A percentile compares a stretch with the other conserved stretches of the same genome.
phyloP scores from a whole-genome alignment of 83 land plant species.

The Picea engelmannii region DNA sequence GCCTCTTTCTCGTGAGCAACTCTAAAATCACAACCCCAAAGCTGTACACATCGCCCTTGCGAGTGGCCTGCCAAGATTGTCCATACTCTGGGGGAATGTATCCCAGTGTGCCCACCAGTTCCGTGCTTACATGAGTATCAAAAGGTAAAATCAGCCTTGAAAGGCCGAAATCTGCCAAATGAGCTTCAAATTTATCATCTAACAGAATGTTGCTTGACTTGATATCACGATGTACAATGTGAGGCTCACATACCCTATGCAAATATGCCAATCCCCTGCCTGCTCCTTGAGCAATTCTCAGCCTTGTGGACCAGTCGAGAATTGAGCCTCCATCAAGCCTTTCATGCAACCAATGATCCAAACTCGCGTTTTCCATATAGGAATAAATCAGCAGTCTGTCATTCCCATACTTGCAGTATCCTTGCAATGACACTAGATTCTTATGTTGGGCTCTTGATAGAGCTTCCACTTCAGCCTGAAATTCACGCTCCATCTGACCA shows the following conservation, averaged over 20 bases:
- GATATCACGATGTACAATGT: constrained; percentile 69
- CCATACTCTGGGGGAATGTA: constrained; percentile 80
- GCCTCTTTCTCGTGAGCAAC: no score
- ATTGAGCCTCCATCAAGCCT: constrained; percentile 39
- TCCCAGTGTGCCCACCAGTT: constrained; percentile 79
- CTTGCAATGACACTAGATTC: constrained; percentile 70
- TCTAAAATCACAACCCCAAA: no score
- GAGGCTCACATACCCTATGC: constrained; percentile 63
- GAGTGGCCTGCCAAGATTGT: constrained; percentile 53
- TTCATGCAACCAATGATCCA: constrained; percentile 83
- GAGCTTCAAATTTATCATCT: constrained; percentile 68
- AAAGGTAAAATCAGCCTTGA: constrained; percentile 53
- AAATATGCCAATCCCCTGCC: constrained; percentile 69
- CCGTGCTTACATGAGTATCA: constrained; percentile 76
- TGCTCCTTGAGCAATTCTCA: constrained; percentile 69
- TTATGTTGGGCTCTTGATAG: constrained; percentile 68
- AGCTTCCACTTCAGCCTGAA: constrained; percentile 59
- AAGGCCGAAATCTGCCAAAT: constrained; percentile 77
- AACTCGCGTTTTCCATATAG: constrained; percentile 81
- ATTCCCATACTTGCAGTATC: constrained; percentile 50
- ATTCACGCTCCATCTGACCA: constrained; percentile 69
- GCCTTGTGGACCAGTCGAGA: constrained; percentile 52
- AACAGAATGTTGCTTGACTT: constrained; percentile 77
- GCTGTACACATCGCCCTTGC: no score
- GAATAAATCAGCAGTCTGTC: constrained; percentile 68